Evolutionary conservation across 2,329 filamentous ascomycete genomes (phyloP), one percentile per base, ranked within the genome.

Genomic region (Apiospora kogelbergensis): DNA sequence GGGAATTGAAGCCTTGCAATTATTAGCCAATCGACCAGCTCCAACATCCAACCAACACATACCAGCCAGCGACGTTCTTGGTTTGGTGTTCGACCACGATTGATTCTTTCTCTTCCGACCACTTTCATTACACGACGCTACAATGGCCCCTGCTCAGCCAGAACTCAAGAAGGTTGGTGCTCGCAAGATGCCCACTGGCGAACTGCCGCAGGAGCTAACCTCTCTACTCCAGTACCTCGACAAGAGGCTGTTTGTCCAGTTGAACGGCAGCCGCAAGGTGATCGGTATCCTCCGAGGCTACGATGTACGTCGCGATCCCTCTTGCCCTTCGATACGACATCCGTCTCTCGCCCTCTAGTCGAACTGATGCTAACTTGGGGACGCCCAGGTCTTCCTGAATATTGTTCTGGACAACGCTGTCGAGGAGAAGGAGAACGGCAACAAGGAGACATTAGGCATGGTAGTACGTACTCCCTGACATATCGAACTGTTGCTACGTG

Each of bases 101-200:
- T 4, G 17, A 10, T 30, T 33, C 17, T n/a, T 20, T 10, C 26
- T 6, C 26, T 10, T 20, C 13, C 6, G 48, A 40, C 2, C 65
- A 40, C 53, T 57, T 45, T 33, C 13, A 15, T 24, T 30, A 22
- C 22, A 68, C 67, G 20, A 65, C 63, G 65, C 72, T 84, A 92
- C 86, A 74, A 99, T 99, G 96, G 94, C 96, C 84, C 95, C 97
- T 90, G 95, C 96, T 81, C 96, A 98, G 84, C 96, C 96, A 77
- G 97, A 99, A 86, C 89, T 99, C 72, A 99, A 98, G 85, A 99
- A 98, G 90, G 96, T 97, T 83, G 70, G 79, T 33, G 63, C 15
- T 66, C 42, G 65, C 9, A 42, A 10, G n/a, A 24, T 13, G 6
- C 41, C 11, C 33, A 41, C 30, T 33, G 33, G 26, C 22, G 17